A percentile compares a stretch with the other conserved stretches of the same genome.
Evolutionary conservation across 176 grass and related monocot species (phyloP).

Genomic region (Lolium rigidum): DNA sequence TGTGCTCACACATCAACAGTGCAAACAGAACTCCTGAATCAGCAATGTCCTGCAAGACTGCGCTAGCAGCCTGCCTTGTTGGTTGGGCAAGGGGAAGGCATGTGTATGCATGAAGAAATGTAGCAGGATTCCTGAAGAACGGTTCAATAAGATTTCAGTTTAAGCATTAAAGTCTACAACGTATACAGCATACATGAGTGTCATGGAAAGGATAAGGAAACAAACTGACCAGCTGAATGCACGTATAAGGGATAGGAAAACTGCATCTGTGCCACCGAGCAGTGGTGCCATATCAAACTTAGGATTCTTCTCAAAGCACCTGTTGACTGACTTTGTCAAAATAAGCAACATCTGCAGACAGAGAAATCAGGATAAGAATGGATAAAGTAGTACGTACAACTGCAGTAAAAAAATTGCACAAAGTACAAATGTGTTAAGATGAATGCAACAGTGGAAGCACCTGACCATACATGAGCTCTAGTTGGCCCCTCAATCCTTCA

Average conservation of each 20-base stretch:
- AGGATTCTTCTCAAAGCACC: conserved; percentile 97
- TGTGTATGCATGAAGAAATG: conserved; percentile 99
- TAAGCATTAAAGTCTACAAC: background rate
- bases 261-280: conserved; percentile 85
- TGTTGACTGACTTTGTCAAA: conserved; percentile 91
- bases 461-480: conserved; percentile 98
- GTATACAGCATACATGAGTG: conserved; percentile 22
- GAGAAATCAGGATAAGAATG: conserved; percentile 38
- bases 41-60: conserved; percentile 92
- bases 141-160: conserved; percentile 2
- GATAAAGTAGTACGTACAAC: conserved; percentile 18
- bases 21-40: conserved; percentile 96
- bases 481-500: conserved; percentile 77
- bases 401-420: background rate
- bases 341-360: conserved; percentile 89
- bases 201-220: background rate
- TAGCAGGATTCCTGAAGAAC: conserved; percentile 83
- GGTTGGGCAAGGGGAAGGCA: conserved; percentile 83
- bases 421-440: background rate
- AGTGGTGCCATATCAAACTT: conserved; percentile 97
- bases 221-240: conserved; percentile 83
- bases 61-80: conserved; percentile 85
- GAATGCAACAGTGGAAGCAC: conserved; percentile 55
- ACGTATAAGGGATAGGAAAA: conserved; percentile 93
- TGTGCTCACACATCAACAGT: conserved; percentile 94